A percentile compares a stretch with the other conserved stretches of the same genome.
Evolutionary conservation across 2,329 filamentous ascomycete genomes (phyloP).

Genomic region (Colletotrichum liriopes): DNA sequence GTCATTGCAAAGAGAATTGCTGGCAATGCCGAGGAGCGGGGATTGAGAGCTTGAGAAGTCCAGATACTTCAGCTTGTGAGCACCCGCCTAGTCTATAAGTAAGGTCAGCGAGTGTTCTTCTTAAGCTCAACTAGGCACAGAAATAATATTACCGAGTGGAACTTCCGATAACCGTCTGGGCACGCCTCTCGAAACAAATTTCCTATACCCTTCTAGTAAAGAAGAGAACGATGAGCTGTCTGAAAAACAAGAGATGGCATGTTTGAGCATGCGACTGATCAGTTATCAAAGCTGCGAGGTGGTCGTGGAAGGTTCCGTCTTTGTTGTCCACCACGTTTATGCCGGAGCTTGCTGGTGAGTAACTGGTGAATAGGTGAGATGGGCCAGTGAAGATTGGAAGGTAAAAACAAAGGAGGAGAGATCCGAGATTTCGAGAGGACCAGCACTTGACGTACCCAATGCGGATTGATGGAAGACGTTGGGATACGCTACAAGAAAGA

Average conservation of each 20-base stretch:
- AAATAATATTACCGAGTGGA: no score
- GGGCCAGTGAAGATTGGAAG: background rate
- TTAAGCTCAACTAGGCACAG: background rate
- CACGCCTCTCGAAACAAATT: background rate
- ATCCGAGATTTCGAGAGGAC: background rate
- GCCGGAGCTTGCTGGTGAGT: background rate
- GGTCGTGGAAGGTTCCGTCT: background rate
- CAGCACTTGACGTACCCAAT: background rate
- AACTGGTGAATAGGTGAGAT: background rate
- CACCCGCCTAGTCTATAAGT: background rate
- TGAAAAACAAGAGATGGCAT: background rate
- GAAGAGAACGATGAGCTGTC: background rate
- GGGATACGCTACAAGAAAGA: background rate
- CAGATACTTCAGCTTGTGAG: background rate
- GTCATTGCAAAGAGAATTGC: conserved; percentile 68
- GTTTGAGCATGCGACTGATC: background rate
- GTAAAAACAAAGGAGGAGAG: background rate
- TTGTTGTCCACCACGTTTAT: background rate
- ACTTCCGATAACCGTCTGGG: background rate
- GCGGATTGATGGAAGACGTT: background rate
- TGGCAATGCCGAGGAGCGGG: background rate
- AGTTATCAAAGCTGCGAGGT: background rate
- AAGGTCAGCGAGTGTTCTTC: background rate
- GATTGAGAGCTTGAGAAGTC: no score
- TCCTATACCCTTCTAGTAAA: background rate